Evolutionary conservation across 129 eudicot species (phyloP), one percentile per base, ranked within the genome.

Genomic region (Centella asiatica): DNA sequence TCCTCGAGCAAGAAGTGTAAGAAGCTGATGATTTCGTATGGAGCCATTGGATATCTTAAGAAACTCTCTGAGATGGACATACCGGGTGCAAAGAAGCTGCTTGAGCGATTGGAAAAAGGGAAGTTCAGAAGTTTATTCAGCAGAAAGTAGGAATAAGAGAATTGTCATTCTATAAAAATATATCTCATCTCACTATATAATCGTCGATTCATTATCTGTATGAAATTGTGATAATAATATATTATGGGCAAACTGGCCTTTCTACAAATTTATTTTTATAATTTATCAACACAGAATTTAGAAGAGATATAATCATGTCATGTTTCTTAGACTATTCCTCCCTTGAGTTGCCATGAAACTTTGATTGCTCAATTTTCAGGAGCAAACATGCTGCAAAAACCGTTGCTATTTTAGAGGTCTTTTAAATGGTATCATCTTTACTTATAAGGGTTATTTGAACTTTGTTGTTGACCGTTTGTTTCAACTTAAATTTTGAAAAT

Each of bases 1-100:
- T 80, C 95, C 6, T 77, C 99, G 59, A 87, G 95, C 83, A 80
- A 82, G 61, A 81, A 82, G 57, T 92, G 99, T 55, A 84, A 81
- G 86, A 92, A 78, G 80, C 80, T 87, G 69, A 92, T 92, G 99
- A 78, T 84, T 28, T 92, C 99, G 20, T 87, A 87, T 26, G 97
- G 97, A 13, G 95, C 97, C 4, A 90, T 87, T 36, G 99, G 99
- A 50, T 92, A 92, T 67, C 81, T 92, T 40, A 93, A 93, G 83
- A 93, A 93, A 74, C 79, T 93, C 22, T 57, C 46, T 0, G 96
- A 93, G 68, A 76, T 76, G 67, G 99, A 93, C 51, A 57, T 87
- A 20, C 80, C 88, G 0, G 99, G 96, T 12, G 85, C 89, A 0
- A 83, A 68, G 56, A 93, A 93, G 79, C 66, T 93, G 69, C 86